Percentiles rank a stretch among this genome's conserved stretches.
Conservation (phyloP, 2,329 filamentous ascomycete genomes). For the Pyricularia pennisetigena region DNA sequence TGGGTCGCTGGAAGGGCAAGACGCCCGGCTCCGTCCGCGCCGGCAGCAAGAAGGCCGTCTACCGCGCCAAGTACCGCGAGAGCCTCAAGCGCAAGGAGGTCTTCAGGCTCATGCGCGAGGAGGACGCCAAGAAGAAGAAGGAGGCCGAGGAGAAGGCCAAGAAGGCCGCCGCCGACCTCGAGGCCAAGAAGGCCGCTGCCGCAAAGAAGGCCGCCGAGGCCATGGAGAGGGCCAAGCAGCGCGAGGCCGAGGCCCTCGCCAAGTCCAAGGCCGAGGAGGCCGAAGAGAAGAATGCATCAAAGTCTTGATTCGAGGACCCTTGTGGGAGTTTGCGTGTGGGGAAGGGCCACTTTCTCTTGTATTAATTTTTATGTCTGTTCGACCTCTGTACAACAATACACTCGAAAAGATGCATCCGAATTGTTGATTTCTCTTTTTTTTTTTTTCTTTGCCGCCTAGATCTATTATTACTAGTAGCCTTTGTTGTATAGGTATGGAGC, state of each 20-base stretch:
- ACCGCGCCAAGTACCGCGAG: slow-evolving; percentile 20
- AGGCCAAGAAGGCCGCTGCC: slow-evolving; percentile 22
- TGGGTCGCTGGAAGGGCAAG: slow-evolving; percentile 37
- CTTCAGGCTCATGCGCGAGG: slow-evolving; percentile 6
- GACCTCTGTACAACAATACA: slow-evolving; percentile 1
- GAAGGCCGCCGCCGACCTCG: slow-evolving; percentile 21
- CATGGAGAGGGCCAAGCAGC: slow-evolving; percentile 48
- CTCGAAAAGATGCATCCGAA: background rate
- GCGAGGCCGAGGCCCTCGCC: slow-evolving; percentile 40
- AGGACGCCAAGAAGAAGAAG: slow-evolving; percentile 13
- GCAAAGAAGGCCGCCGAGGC: slow-evolving; percentile 77
- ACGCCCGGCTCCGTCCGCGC: slow-evolving; percentile 33
- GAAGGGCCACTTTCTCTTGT: background rate
- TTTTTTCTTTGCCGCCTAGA: background rate
- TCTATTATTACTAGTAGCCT: background rate
- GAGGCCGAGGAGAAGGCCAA: slow-evolving; percentile 24
- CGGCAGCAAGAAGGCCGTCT: slow-evolving; percentile 37
- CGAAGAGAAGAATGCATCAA: background rate
- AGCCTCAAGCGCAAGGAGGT: slow-evolving; percentile 6
- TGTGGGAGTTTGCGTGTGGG: background rate
- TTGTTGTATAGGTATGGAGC: background rate
- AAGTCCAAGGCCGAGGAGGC: slow-evolving; percentile 13
- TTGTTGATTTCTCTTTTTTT: background rate
- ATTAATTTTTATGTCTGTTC: background rate
- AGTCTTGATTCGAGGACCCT: background rate